phyloP scores from a whole-genome alignment of 2,329 filamentous ascomycete genomes.

The Pseudonectria foliicola region DNA sequence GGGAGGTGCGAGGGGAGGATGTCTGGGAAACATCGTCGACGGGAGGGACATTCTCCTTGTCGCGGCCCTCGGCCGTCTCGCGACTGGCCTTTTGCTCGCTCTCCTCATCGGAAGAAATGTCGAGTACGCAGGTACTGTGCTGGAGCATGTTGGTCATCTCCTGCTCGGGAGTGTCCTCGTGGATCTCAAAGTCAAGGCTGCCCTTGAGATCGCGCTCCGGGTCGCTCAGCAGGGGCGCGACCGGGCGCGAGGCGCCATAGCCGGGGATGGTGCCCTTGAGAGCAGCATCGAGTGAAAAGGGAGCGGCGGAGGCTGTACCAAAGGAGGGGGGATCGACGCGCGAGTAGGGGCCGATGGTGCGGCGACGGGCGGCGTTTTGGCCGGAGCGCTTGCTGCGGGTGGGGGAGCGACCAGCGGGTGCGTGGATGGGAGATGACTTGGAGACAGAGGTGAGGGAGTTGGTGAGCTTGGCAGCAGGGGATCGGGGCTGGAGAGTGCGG shows the following conservation, averaged over 20 bases:
- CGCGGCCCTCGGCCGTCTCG: constrained; percentile 53
- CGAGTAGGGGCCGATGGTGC: constrained; percentile 53
- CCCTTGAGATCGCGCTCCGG: constrained; percentile 46
- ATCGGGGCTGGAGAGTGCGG: constrained; percentile 45
- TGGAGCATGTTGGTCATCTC: constrained; percentile 90
- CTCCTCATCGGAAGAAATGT: constrained; percentile 86
- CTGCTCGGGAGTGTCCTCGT: constrained; percentile 85
- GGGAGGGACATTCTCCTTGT: constrained; percentile 93
- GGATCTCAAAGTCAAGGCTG: constrained; percentile 87
- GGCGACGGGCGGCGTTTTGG: constrained; percentile 61
- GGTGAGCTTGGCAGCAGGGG: constrained; percentile 42
- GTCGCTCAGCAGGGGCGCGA: constrained; percentile 22
- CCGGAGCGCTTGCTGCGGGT: constrained; percentile 61
- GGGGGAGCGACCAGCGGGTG: constrained; percentile 76
- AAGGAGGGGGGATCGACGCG: constrained; percentile 67
- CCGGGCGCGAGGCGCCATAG: constrained; percentile 39
- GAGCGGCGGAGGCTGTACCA: constrained; percentile 45
- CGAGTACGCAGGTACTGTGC: constrained; percentile 77
- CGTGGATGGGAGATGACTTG: constrained; percentile 49
- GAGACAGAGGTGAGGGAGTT: constrained; percentile 33
- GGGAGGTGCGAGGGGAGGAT: constrained; percentile 26
- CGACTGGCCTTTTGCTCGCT: constrained; percentile 45
- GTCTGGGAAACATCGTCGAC: constrained; percentile 56
- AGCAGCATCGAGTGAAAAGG: constrained; percentile 80
- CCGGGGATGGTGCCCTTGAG: constrained; percentile 67